These are phyloP conservation scores for Vigna angularis DNA, from an alignment of 306 rosid genomes.

Conservation along the genomic window DNA sequence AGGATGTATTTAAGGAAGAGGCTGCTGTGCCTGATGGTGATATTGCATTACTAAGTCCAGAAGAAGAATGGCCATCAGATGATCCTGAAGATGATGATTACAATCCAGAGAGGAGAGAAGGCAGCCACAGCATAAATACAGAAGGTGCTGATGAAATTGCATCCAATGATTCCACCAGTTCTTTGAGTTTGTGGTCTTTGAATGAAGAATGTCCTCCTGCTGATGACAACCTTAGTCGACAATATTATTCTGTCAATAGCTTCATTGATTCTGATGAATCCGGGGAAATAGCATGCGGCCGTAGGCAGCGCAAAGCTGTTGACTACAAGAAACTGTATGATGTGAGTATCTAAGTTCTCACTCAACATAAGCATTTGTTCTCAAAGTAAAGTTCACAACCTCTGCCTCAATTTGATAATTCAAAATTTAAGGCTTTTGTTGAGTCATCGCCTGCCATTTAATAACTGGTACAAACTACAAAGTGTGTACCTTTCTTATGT, in stretches of 20 bases:
- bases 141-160: conserved; percentile 55
- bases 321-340: conserved; percentile 80
- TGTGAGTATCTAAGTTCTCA: conserved; percentile 56
- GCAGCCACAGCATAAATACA: conserved; percentile 45
- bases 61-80: conserved; percentile 91
- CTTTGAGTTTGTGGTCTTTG: conserved; percentile 61
- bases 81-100: conserved; percentile 93
- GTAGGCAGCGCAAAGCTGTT: conserved; percentile 75
- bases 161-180: conserved; percentile 59
- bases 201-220: conserved; percentile 48
- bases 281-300: conserved; percentile 58
- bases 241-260: conserved; percentile 48
- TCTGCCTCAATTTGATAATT: conserved; percentile 23
- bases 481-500: conserved; percentile 18
- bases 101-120: conserved; percentile 75
- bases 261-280: conserved; percentile 72
- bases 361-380: conserved; percentile 3
- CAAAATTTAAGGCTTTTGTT: conserved; percentile 24
- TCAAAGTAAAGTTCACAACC: conserved; percentile 15
- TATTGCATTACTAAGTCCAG: conserved; percentile 59
- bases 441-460: background rate
- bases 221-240: conserved; percentile 43
- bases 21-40: conserved; percentile 73
- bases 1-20: conserved; percentile 91
- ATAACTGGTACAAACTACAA: background rate